phyloP scores from a whole-genome alignment of 768 basidiomycete genomes.

The Pleurotus djamor region DNA sequence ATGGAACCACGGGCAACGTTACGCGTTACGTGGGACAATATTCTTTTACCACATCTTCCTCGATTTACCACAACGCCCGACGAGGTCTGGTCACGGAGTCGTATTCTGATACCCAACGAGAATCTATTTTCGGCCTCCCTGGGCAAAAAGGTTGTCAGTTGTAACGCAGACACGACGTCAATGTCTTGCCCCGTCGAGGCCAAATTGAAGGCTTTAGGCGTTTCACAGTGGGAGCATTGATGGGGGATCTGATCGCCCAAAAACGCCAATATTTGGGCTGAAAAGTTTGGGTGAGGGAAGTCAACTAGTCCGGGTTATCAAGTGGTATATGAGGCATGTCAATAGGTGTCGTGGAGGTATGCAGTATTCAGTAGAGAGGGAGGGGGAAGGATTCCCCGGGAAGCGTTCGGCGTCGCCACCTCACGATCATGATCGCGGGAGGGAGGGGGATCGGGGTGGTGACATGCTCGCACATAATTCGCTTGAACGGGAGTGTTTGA shows the following conservation, averaged over 20 bases:
- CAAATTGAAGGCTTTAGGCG: background rate
- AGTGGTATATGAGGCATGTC: too few species aligned
- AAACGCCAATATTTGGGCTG: background rate
- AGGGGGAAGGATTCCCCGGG: too few species aligned
- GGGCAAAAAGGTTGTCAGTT: too few species aligned
- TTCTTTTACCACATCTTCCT: background rate
- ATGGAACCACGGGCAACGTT: background rate
- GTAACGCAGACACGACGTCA: too few species aligned
- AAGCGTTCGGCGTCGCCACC: background rate
- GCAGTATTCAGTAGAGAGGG: background rate
- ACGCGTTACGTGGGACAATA: too few species aligned
- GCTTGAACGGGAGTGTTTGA: background rate
- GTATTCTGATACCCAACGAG: too few species aligned
- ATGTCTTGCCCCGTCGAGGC: background rate
- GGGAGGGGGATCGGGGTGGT: background rate
- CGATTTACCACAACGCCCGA: background rate
- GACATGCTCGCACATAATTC: background rate
- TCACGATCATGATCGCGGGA: conserved; percentile 1
- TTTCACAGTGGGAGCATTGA: background rate
- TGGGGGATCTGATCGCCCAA: background rate
- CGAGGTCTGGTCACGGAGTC: too few species aligned
- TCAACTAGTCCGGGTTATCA: too few species aligned
- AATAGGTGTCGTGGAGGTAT: too few species aligned
- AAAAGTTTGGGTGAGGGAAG: background rate
- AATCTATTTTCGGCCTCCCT: too few species aligned